These are phyloP conservation scores for Thermomucor indicae-seudaticae DNA, from an alignment of 371 early-diverging fungal species.

Conservation along the genomic window DNA sequence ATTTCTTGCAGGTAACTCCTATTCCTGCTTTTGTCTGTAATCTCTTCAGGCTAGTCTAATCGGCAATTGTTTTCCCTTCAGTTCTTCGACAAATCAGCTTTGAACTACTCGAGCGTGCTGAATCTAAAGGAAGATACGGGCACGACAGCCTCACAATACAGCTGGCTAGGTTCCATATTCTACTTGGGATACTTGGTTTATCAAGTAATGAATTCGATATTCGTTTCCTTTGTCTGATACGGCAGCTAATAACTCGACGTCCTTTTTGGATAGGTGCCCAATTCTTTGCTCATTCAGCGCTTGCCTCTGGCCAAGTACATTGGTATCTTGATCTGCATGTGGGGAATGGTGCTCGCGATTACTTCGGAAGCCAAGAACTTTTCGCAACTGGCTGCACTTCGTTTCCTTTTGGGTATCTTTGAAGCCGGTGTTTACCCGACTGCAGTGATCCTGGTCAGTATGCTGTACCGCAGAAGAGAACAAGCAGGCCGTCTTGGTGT, in stretches of 20 bases:
- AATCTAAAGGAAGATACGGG: slow-evolving; percentile 17
- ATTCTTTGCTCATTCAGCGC: slow-evolving; percentile 23
- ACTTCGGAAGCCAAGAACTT: slow-evolving; percentile 20
- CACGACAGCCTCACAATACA: slow-evolving; percentile 10
- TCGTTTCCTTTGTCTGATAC: neutral
- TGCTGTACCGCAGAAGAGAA: slow-evolving; percentile 21
- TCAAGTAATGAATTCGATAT: slow-evolving; percentile 6
- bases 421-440: slow-evolving; percentile 25
- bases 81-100: slow-evolving; percentile 31
- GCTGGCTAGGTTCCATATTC: slow-evolving; percentile 19
- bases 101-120: slow-evolving; percentile 20
- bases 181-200: slow-evolving; percentile 20
- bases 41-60: neutral
- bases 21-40: neutral
- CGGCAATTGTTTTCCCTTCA: slow-evolving; percentile 1
- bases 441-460: slow-evolving; percentile 21
- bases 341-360: slow-evolving; percentile 23
- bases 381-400: slow-evolving; percentile 23
- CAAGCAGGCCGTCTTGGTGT: slow-evolving; percentile 21
- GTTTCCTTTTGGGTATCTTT: slow-evolving; percentile 25
- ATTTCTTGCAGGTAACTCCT: slow-evolving; percentile 24
- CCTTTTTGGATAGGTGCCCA: slow-evolving; percentile 12
- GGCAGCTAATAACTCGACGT: neutral
- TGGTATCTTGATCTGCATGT: slow-evolving; percentile 17
- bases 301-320: slow-evolving; percentile 18